phyloP scores from a whole-genome alignment of 768 basidiomycete species.

The Coprinellus aureogranulatus region DNA sequence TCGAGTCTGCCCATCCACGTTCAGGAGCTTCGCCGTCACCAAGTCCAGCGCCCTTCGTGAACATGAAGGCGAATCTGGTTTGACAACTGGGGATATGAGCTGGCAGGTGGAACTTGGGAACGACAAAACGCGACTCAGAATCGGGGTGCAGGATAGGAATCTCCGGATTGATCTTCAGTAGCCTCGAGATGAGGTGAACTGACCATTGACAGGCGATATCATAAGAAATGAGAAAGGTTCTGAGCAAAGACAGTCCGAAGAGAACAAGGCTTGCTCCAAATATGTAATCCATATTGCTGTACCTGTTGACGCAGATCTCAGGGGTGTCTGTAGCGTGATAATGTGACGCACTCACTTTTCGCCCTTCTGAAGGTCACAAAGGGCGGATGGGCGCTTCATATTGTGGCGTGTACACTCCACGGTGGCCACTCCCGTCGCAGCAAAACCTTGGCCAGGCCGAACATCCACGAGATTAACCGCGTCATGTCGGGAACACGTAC shows the following conservation, averaged over 20 bases:
- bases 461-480: conserved; percentile 19
- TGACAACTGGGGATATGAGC: conserved; percentile 23
- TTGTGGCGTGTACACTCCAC: conserved; percentile 30
- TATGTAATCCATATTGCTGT: conserved; percentile 30
- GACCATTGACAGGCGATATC: conserved; percentile 30
- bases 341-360: conserved; percentile 22
- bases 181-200: conserved; percentile 3
- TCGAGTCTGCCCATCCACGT: conserved; percentile 28
- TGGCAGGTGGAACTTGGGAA: conserved; percentile 29
- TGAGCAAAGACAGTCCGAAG: not conserved
- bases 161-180: not conserved
- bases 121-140: not conserved
- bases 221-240: conserved; percentile 23
- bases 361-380: conserved; percentile 33
- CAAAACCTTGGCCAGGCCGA: conserved; percentile 16
- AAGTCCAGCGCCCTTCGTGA: conserved; percentile 20
- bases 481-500: conserved; percentile 14
- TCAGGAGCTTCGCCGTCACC: conserved; percentile 37
- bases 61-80: conserved; percentile 22
- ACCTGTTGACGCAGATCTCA: conserved; percentile 14
- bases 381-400: conserved; percentile 24
- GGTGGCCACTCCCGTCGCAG: conserved; percentile 25
- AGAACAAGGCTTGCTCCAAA: conserved; percentile 5
- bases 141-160: not conserved
- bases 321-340: not conserved